A percentile compares a stretch with the other conserved stretches of the same genome.
These are phyloP conservation scores for Podospora sp. DNA, from an alignment of 495 filamentous ascomycete genomes.

Conservation along the genomic window DNA sequence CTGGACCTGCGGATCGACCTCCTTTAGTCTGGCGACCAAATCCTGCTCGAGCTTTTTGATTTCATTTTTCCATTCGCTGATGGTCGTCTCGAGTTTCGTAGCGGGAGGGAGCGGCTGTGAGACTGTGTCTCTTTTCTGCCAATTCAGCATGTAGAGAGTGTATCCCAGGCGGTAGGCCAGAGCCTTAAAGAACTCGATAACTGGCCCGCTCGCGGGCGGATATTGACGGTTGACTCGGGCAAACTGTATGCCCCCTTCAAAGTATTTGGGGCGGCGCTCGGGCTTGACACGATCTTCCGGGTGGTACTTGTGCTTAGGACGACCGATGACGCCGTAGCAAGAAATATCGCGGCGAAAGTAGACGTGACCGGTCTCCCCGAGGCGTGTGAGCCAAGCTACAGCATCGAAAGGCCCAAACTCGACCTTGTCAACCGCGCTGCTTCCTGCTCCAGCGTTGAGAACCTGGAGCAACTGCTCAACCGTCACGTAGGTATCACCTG, in stretches of 20 bases:
- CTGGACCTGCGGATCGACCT: background rate
- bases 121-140: background rate
- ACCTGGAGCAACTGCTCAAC: constrained; percentile 32
- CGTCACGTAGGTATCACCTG: constrained; percentile 14
- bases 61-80: background rate
- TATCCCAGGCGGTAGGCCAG: constrained; percentile 33
- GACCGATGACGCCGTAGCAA: constrained; percentile 34
- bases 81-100: background rate
- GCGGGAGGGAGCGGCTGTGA: background rate
- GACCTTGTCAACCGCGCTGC: constrained; percentile 21
- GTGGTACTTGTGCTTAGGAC: constrained; percentile 20
- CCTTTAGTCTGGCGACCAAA: background rate
- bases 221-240: constrained; percentile 5
- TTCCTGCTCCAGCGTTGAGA: constrained; percentile 29
- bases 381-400: constrained; percentile 31
- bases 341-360: constrained; percentile 24
- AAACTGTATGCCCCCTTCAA: constrained; percentile 17
- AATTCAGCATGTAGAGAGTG: constrained; percentile 23
- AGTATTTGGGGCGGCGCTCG: background rate
- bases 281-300: constrained; percentile 35
- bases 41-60: background rate
- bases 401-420: constrained; percentile 32
- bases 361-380: constrained; percentile 13
- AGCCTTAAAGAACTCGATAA: constrained; percentile 30
- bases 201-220: background rate